Percentiles rank a stretch among this genome's conserved stretches.
Conservation (phyloP, 2,329 filamentous ascomycete species). For the Malbranchea zuffiana region DNA sequence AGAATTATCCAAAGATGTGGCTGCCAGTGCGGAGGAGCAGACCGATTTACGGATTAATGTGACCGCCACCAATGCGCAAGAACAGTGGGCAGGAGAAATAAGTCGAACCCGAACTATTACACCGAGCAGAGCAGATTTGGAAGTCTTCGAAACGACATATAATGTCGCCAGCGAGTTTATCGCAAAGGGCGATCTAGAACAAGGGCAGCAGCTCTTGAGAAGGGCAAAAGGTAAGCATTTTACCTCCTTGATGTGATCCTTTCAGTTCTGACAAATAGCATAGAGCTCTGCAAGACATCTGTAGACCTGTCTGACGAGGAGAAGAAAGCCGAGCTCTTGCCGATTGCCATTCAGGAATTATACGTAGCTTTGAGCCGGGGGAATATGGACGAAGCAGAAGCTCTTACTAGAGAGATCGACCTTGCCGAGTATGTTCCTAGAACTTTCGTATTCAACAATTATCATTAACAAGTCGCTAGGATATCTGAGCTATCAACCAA, state of each 20-base stretch:
- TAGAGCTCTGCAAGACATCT: slow-evolving; percentile 48
- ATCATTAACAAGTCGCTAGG: slow-evolving; percentile 22
- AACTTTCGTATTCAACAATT: not conserved
- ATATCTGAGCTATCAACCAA: slow-evolving; percentile 49
- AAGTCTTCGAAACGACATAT: slow-evolving; percentile 54
- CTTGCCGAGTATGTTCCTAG: slow-evolving; percentile 38
- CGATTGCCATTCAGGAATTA: slow-evolving; percentile 51
- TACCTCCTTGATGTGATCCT: not conserved
- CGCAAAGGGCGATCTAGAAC: slow-evolving; percentile 47
- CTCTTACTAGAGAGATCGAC: slow-evolving; percentile 41
- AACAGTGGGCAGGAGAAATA: slow-evolving; percentile 48
- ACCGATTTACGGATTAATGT: slow-evolving; percentile 53
- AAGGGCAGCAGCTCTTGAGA: slow-evolving; percentile 49
- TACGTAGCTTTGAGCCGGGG: slow-evolving; percentile 48
- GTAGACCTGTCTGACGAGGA: slow-evolving; percentile 51
- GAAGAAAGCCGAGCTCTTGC: slow-evolving; percentile 48
- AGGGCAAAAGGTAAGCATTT: slow-evolving; percentile 42
- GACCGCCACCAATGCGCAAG: slow-evolving; percentile 50
- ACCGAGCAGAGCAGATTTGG: slow-evolving; percentile 48
- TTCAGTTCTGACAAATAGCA: too few relatives aligned
- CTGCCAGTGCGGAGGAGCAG: slow-evolving; percentile 38
- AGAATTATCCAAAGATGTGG: slow-evolving; percentile 34
- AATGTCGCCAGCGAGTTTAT: slow-evolving; percentile 55
- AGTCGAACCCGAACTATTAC: slow-evolving; percentile 43
- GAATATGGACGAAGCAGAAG: slow-evolving; percentile 45